A percentile compares a stretch with the other conserved stretches of the same genome.
phyloP scores from a whole-genome alignment of 805 yeast genomes.

The Kazachstania taianensis region DNA sequence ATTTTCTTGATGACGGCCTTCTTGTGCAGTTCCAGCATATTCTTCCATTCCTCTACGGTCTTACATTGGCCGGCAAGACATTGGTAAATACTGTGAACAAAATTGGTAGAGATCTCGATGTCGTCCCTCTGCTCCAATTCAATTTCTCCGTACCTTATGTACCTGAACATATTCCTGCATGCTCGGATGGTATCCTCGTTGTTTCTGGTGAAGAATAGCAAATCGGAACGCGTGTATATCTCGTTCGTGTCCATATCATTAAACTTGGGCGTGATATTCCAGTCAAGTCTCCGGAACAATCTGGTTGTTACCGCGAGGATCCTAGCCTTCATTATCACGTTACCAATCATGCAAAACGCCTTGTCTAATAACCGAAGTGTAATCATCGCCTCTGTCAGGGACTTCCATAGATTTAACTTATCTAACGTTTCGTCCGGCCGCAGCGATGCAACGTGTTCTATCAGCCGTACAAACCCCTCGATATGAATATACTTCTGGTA shows the following conservation, averaged over 20 bases:
- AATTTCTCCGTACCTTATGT: constrained; percentile 43
- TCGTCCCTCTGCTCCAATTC: too few relatives aligned
- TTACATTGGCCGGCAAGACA: constrained; percentile 32
- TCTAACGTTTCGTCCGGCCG: constrained; percentile 1
- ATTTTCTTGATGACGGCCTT: too few relatives aligned
- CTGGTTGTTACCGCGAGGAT: too few relatives aligned
- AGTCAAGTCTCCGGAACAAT: background rate
- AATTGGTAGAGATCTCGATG: constrained; percentile 48
- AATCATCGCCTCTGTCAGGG: constrained; percentile 10
- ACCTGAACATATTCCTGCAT: constrained; percentile 37
- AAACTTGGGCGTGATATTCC: too few relatives aligned
- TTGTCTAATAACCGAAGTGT: too few relatives aligned
- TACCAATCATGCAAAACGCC: too few relatives aligned
- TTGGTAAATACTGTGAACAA: constrained; percentile 37
- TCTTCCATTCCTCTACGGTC: constrained; percentile 47
- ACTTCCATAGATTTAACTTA: background rate
- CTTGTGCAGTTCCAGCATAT: constrained; percentile 42
- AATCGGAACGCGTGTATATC: constrained; percentile 26
- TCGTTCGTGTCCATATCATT: constrained; percentile 24
- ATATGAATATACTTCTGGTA: constrained; percentile 22
- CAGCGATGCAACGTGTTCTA: constrained; percentile 11
- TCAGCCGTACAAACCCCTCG: constrained; percentile 21
- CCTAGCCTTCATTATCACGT: too few relatives aligned
- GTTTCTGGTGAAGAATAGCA: constrained; percentile 15
- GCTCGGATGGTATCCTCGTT: constrained; percentile 20